These are phyloP conservation scores for Syzygium jambos DNA, from an alignment of 345 rosid species.

Conservation along the genomic window DNA sequence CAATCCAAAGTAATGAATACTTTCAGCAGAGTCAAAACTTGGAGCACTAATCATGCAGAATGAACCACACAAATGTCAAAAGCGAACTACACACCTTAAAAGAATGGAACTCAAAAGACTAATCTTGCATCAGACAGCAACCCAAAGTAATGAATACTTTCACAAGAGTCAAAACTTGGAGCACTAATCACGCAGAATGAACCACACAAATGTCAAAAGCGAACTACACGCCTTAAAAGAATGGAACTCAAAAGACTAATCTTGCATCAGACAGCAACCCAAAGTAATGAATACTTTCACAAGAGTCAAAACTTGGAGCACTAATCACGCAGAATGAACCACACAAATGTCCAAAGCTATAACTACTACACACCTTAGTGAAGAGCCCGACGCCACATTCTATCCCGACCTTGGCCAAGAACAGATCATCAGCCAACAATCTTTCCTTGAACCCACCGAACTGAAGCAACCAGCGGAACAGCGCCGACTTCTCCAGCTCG, in stretches of 20 bases:
- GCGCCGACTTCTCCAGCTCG: slow-evolving; percentile 43
- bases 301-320: not conserved
- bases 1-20: not conserved
- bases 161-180: not conserved
- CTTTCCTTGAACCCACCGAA: slow-evolving; percentile 66
- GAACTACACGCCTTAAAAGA: not conserved
- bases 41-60: not conserved
- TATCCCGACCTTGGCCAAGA: slow-evolving; percentile 57
- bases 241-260: not conserved
- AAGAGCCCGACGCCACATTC: slow-evolving; percentile 77
- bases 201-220: not conserved
- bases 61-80: not conserved
- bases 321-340: not conserved
- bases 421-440: slow-evolving; percentile 62
- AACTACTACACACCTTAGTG: slow-evolving; percentile 34
- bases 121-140: not conserved
- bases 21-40: not conserved
- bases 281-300: not conserved
- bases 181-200: not conserved
- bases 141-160: not conserved
- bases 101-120: not conserved
- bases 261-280: not conserved
- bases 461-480: slow-evolving; percentile 48
- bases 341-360: not conserved
- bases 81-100: not conserved